Evolutionary conservation across 495 filamentous ascomycete species (phyloP), one percentile per base, ranked within the genome.

Genomic region (Lophiotrema nucula): DNA sequence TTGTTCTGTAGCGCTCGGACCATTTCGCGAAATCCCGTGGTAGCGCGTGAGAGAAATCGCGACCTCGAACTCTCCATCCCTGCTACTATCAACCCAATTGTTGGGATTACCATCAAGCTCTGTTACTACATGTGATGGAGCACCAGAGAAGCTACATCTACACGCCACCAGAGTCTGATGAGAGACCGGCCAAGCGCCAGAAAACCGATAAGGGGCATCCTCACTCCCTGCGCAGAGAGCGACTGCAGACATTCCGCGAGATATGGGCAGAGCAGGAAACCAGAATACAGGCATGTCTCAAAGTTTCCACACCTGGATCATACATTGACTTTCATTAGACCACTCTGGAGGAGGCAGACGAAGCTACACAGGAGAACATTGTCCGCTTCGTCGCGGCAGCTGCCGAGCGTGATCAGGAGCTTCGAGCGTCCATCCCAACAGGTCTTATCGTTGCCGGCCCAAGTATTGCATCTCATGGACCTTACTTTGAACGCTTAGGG

Each of bases 361-460:
- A 76, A 35, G 74, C 73, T 28, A 88, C 83, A 0, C 67, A 88
- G 16, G 73, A 78, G 27, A 74, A 86, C 16, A 84, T 96, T 35
- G 73, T 79, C 4, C 74, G 76, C 8, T 96, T 95, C 67, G 72
- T 92, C 8, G 70, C 58, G 6, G 33, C 13, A 1, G 13, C 58
- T 24, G 18, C 54, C 33, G 22, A 47, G 56, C 47, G 28, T 54
- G 64, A 58, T 56, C 54, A 76, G 75, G 47, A 76, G 69, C 41
- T 68, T 73, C 56, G 35, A 2, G 12, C 26, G 5, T 81, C 75
- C 64, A 84, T 96, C 23, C 88, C 90, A 0, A 85, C 89, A 4
- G 91, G 81, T 13, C 82, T 97, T 52, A 82, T 98, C 37, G 83
- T 90, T 25, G 86, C 88, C 16, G 92, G 90, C 4, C 89, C 90